phyloP scores from a whole-genome alignment of 2,329 filamentous ascomycete species.

The Monascus ruber region DNA sequence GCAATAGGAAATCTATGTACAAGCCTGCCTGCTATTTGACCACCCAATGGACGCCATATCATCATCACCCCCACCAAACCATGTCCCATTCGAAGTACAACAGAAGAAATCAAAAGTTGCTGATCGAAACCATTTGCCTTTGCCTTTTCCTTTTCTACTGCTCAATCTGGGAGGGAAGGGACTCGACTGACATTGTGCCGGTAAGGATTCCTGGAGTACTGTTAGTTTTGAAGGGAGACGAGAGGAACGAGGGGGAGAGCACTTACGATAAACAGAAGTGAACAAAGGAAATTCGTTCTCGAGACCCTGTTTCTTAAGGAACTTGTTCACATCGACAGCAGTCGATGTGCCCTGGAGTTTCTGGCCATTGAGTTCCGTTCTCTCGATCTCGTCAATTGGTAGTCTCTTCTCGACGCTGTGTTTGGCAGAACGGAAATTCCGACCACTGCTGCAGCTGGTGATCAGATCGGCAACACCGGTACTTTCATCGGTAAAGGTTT shows the following conservation, averaged over 20 bases:
- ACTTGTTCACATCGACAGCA: conserved; percentile 80
- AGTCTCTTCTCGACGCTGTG: conserved; percentile 70
- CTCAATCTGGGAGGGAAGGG: conserved; percentile 62
- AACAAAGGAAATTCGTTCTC: conserved; percentile 86
- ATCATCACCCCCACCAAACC: too few relatives aligned
- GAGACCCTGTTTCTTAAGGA: conserved; percentile 64
- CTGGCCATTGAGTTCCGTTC: conserved; percentile 84
- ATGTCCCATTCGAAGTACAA: too few relatives aligned
- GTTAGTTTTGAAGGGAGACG: conserved; percentile 10
- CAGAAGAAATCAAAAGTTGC: too few relatives aligned
- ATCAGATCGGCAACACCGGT: conserved; percentile 93
- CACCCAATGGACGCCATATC: too few relatives aligned
- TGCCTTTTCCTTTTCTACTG: conserved; percentile 19
- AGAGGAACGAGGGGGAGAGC: conserved; percentile 1
- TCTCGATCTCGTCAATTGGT: conserved; percentile 77
- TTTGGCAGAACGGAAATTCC: conserved; percentile 91
- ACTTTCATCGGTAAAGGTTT: conserved; percentile 93
- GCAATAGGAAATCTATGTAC: too few relatives aligned
- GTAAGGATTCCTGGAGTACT: conserved; percentile 53
- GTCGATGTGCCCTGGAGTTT: conserved; percentile 92
- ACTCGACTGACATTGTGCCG: conserved; percentile 63
- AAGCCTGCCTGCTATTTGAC: too few relatives aligned
- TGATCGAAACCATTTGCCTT: too few relatives aligned
- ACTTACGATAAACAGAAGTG: conserved; percentile 64
- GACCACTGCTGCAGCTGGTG: conserved; percentile 80